Conservation (phyloP, 768 basidiomycete species). For the Obba rivulosa region DNA sequence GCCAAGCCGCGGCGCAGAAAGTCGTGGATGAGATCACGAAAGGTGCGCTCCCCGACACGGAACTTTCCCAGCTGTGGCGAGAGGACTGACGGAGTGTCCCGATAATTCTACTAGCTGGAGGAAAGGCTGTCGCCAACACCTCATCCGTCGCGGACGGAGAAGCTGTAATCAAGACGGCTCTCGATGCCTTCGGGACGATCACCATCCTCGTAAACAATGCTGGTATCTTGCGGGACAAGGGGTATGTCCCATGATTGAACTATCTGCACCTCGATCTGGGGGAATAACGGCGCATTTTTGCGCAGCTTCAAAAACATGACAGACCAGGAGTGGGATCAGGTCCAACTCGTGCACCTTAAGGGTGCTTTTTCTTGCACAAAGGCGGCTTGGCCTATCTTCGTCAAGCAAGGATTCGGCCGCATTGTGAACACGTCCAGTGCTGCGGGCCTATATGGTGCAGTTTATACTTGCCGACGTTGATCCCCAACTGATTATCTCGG, state of each 20-base stretch:
- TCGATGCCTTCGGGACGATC: conserved; percentile 78
- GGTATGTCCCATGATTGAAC: conserved; percentile 36
- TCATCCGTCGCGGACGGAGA: conserved; percentile 85
- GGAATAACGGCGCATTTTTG: not conserved
- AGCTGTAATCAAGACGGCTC: conserved; percentile 79
- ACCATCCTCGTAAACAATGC: conserved; percentile 96
- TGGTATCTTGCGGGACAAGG: conserved; percentile 80
- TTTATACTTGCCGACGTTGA: not conserved
- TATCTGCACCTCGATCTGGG: not conserved
- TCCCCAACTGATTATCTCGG: not conserved
- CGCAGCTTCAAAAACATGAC: conserved; percentile 94
- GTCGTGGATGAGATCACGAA: conserved; percentile 86
- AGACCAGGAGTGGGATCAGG: conserved; percentile 89
- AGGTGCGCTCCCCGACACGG: conserved; percentile 39
- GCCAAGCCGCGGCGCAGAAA: conserved; percentile 79
- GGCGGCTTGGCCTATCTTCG: conserved; percentile 94
- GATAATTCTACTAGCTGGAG: conserved; percentile 54
- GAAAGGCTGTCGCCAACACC: conserved; percentile 82
- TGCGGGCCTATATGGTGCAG: conserved; percentile 84
- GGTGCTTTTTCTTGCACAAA: conserved; percentile 91
- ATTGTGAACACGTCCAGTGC: conserved; percentile 94
- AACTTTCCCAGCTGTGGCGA: not conserved
- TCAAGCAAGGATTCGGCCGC: conserved; percentile 92
- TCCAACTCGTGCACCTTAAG: conserved; percentile 88
- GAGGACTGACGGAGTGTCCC: not conserved